Evolutionary conservation across 495 filamentous ascomycete genomes (phyloP).

Genomic region (Penicillium waksmanii): DNA sequence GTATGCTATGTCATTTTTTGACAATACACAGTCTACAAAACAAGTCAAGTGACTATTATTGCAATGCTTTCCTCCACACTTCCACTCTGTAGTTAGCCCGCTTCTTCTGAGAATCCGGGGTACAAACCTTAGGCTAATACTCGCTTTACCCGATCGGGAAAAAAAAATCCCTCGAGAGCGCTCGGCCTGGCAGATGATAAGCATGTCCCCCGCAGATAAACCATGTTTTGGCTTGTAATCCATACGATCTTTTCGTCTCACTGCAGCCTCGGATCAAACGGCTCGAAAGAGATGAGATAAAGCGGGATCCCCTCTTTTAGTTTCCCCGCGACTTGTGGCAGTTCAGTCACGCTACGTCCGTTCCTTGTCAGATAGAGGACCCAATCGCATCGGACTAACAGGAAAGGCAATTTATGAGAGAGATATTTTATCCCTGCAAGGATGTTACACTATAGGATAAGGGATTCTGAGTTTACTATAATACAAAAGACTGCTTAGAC

Average conservation of each 20-base stretch:
- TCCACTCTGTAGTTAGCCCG: background rate
- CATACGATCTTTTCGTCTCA: conserved; percentile 5
- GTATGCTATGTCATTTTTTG: background rate
- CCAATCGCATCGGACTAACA: conserved; percentile 40
- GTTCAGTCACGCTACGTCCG: background rate
- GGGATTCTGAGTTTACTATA: background rate
- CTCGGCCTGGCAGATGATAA: conserved; percentile 21
- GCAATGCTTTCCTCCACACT: background rate
- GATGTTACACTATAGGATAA: background rate
- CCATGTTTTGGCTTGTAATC: conserved; percentile 6
- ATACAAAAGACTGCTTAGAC: background rate
- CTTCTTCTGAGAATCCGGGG: conserved; percentile 10
- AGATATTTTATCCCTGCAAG: background rate
- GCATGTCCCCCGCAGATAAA: conserved; percentile 21
- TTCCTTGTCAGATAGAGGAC: conserved; percentile 6
- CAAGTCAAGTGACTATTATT: background rate
- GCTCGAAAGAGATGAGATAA: conserved; percentile 20
- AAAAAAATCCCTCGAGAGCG: conserved; percentile 29
- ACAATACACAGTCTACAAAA: background rate
- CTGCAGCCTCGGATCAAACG: conserved; percentile 28
- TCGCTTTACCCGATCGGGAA: conserved; percentile 27
- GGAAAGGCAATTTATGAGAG: conserved; percentile 7
- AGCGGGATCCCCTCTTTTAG: conserved; percentile 1
- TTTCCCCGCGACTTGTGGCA: conserved; percentile 7
- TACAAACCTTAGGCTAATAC: conserved; percentile 8